These are phyloP conservation scores for Mucor piriformis DNA, from an alignment of 371 early-diverging fungal genomes.

Conservation along the genomic window DNA sequence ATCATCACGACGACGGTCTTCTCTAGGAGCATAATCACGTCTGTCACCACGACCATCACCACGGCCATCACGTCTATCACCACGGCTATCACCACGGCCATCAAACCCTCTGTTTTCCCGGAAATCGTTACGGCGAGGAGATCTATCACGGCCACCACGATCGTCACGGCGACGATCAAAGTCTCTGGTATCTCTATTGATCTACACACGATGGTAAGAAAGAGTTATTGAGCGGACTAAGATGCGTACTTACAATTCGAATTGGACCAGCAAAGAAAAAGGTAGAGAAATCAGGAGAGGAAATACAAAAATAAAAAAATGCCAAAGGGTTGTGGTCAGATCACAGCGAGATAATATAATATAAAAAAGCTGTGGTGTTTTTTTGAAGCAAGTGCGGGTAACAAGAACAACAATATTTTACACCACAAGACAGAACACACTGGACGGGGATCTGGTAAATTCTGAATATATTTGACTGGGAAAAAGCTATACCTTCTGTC, in stretches of 20 bases:
- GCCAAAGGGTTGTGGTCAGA: slow-evolving; percentile 17
- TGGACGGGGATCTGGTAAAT: slow-evolving; percentile 18
- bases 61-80: background rate
- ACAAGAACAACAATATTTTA: background rate
- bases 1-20: slow-evolving; percentile 7
- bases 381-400: background rate
- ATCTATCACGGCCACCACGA: slow-evolving; percentile 30
- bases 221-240: too few species aligned
- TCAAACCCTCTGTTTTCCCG: slow-evolving; percentile 11
- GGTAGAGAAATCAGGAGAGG: background rate
- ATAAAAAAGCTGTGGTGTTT: slow-evolving; percentile 6
- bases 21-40: slow-evolving; percentile 6
- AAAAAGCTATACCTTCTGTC: slow-evolving; percentile 42
- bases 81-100: background rate
- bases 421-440: slow-evolving; percentile 12
- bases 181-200: slow-evolving; percentile 2
- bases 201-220: too few species aligned
- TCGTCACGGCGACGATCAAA: slow-evolving; percentile 23
- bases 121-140: slow-evolving; percentile 22
- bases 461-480: slow-evolving; percentile 6
- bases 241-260: background rate
- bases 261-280: too few species aligned
- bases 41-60: slow-evolving; percentile 1
- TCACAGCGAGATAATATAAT: background rate
- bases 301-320: slow-evolving; percentile 13